Conservation (phyloP, 2,329 filamentous ascomycete genomes). For the Xylariales sp. region DNA sequence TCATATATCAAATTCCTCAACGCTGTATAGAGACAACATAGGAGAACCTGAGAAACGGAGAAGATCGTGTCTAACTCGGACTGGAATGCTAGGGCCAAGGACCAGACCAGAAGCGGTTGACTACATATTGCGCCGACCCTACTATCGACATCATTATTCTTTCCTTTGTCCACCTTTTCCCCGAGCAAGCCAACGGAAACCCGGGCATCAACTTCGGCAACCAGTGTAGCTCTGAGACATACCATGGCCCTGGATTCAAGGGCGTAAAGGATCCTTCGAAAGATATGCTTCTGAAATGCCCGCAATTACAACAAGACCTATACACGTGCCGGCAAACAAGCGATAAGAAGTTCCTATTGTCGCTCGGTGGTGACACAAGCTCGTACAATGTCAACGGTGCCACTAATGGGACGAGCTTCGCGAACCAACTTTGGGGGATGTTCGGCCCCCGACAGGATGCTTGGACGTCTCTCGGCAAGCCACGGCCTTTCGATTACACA, state of each 20-base stretch:
- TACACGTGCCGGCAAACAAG: conserved; percentile 53
- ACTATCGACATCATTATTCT: conserved; percentile 57
- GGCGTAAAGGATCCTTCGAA: conserved; percentile 47
- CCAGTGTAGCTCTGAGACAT: conserved; percentile 51
- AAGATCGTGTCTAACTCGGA: conserved; percentile 9
- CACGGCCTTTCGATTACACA: conserved; percentile 47
- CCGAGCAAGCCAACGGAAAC: conserved; percentile 56
- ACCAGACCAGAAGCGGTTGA: conserved; percentile 51
- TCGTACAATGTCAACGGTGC: conserved; percentile 53
- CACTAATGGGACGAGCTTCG: conserved; percentile 52
- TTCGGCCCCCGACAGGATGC: conserved; percentile 53
- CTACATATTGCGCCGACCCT: conserved; percentile 54
- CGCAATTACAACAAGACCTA: conserved; percentile 52
- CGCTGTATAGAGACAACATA: not conserved
- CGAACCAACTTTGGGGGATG: conserved; percentile 54
- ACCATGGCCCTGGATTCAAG: conserved; percentile 50
- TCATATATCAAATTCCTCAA: no score
- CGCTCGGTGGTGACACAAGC: conserved; percentile 53
- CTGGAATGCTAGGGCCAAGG: conserved; percentile 54
- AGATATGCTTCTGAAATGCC: conserved; percentile 53
- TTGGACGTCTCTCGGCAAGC: conserved; percentile 48
- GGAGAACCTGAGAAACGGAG: not conserved
- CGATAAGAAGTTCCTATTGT: conserved; percentile 56
- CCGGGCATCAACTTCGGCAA: conserved; percentile 57
- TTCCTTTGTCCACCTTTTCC: conserved; percentile 57